phyloP scores from a whole-genome alignment of 73 alveolate species.

The Paramecium octaurelia region DNA sequence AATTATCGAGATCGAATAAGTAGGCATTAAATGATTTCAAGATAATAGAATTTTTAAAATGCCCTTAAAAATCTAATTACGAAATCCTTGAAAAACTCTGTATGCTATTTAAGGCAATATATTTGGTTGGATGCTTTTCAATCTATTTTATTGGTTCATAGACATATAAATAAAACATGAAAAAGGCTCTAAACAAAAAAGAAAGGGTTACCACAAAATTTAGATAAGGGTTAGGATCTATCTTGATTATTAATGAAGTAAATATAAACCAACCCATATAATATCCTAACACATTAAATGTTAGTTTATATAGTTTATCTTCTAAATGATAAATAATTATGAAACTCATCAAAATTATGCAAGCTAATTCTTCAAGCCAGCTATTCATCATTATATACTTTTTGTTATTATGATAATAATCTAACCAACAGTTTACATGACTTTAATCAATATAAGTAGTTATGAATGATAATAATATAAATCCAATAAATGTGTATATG shows the following conservation, averaged over 20 bases:
- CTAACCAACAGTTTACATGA: background rate
- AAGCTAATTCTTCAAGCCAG: background rate
- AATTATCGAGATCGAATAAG: background rate
- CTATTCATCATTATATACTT: background rate
- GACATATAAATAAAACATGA: background rate
- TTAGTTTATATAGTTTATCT: background rate
- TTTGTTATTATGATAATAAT: background rate
- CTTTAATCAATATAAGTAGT: background rate
- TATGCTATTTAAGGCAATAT: background rate
- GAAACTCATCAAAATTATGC: background rate
- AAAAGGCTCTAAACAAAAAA: background rate
- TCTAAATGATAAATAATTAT: background rate
- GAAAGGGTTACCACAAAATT: background rate
- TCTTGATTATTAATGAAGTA: background rate
- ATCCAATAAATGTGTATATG: background rate
- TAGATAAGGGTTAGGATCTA: background rate
- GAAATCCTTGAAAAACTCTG: background rate
- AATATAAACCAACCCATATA: background rate
- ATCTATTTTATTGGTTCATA: background rate
- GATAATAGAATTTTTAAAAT: background rate
- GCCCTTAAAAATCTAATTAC: background rate
- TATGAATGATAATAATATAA: background rate
- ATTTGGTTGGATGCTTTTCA: background rate
- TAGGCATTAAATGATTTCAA: background rate
- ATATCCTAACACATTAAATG: background rate